Evolutionary conservation across 345 rosid species (phyloP).

Genomic region (Boechera divaricarpa): DNA sequence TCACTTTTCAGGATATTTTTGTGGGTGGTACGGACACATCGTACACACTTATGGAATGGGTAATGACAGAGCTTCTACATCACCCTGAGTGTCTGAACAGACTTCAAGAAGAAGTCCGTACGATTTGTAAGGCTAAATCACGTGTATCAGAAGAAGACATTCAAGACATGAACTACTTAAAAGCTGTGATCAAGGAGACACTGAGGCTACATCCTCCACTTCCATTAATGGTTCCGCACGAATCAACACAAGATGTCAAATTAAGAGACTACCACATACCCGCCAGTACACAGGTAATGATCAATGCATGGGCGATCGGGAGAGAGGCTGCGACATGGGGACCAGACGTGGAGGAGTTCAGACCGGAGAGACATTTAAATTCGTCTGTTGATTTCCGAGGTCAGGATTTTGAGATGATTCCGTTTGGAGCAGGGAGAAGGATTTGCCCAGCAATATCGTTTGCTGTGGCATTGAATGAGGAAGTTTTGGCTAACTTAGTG

Average conservation of each 20-base stretch:
- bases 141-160: conserved; percentile 40
- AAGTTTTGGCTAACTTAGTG: conserved; percentile 36
- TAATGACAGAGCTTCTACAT: conserved; percentile 50
- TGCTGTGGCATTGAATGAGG: conserved; percentile 32
- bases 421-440: conserved; percentile 46
- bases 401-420: conserved; percentile 40
- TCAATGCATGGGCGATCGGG: conserved; percentile 50
- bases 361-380: conserved; percentile 45
- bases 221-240: conserved; percentile 44
- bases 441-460: conserved; percentile 40
- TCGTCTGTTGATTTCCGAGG: conserved; percentile 34
- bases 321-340: conserved; percentile 46
- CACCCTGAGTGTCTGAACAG: conserved; percentile 40
- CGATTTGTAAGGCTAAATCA: conserved; percentile 2
- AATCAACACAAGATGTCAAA: conserved; percentile 38
- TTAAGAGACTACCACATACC: conserved; percentile 44
- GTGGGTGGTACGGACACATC: conserved; percentile 49
- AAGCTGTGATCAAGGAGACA: conserved; percentile 50
- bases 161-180: conserved; percentile 38
- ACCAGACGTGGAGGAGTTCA: conserved; percentile 26
- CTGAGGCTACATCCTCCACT: conserved; percentile 52
- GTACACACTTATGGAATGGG: conserved; percentile 47
- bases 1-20: conserved; percentile 45
- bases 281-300: conserved; percentile 35
- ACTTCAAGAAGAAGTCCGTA: conserved; percentile 43